These are phyloP conservation scores for Lagenidium sp. DNA, from an alignment of 352 stramenopile genomes.

Conservation along the genomic window DNA sequence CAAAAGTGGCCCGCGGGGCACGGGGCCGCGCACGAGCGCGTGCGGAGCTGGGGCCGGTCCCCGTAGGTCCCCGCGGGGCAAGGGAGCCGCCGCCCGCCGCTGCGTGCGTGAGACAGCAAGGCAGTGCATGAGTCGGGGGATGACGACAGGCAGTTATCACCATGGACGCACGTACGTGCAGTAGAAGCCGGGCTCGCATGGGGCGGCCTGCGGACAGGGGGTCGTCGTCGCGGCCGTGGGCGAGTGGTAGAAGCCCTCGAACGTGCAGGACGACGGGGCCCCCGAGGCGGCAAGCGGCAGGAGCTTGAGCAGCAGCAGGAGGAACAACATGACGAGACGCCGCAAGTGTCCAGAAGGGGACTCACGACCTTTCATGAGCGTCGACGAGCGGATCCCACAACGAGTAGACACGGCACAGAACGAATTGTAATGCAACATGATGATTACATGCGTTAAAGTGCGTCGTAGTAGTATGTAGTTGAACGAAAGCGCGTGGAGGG, in stretches of 20 bases:
- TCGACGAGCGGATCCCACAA: too few relatives aligned
- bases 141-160: neutral
- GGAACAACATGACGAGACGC: neutral
- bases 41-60: slow-evolving; percentile 21
- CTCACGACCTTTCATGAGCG: neutral
- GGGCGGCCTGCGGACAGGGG: slow-evolving; percentile 26
- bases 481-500: too few relatives aligned
- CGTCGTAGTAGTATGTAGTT: too few relatives aligned
- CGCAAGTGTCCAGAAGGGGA: neutral
- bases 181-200: slow-evolving; percentile 42
- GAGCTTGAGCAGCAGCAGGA: neutral
- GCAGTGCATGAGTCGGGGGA: too few relatives aligned
- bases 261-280: slow-evolving; percentile 16
- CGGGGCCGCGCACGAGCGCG: slow-evolving; percentile 30
- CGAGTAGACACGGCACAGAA: too few relatives aligned
- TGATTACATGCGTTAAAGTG: too few relatives aligned
- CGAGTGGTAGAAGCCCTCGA: slow-evolving; percentile 48
- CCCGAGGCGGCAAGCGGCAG: neutral
- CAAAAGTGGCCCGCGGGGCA: slow-evolving; percentile 67
- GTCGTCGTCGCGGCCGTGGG: slow-evolving; percentile 23
- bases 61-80: slow-evolving; percentile 67
- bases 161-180: slow-evolving; percentile 32
- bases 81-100: slow-evolving; percentile 17
- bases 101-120: too few relatives aligned
- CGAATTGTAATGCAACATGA: too few relatives aligned